A percentile compares a stretch with the other conserved stretches of the same genome.
Evolutionary conservation across 1,284 basidiomycete genomes (phyloP).

Genomic region (Rhodotorula glutinis): DNA sequence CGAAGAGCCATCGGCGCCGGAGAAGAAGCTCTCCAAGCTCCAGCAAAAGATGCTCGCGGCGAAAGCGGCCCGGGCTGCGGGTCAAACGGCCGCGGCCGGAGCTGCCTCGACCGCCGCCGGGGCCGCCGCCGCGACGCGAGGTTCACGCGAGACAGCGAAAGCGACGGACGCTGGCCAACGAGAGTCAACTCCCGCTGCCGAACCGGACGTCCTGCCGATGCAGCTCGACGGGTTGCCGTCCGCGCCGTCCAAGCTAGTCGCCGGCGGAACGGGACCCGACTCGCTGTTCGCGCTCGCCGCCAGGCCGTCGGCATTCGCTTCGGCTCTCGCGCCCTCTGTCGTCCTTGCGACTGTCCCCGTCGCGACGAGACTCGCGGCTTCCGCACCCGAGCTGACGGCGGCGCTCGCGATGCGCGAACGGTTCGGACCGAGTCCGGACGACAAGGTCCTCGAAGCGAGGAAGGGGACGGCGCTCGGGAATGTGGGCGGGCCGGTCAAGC

Average conservation of each 20-base stretch:
- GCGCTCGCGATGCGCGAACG: background rate
- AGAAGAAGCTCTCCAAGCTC: slow-evolving; percentile 55
- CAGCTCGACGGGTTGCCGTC: slow-evolving; percentile 19
- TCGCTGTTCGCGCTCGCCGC: slow-evolving; percentile 11
- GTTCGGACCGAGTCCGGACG: slow-evolving; percentile 75
- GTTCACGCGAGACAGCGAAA: background rate
- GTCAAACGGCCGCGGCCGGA: background rate
- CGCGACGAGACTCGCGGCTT: slow-evolving; percentile 2
- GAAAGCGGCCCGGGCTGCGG: background rate
- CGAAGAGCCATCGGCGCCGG: slow-evolving; percentile 46
- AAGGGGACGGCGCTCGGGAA: slow-evolving; percentile 58
- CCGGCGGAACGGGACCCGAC: slow-evolving; percentile 7
- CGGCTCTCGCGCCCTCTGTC: slow-evolving; percentile 6
- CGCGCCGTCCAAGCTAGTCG: slow-evolving; percentile 27
- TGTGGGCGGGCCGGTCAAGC: background rate
- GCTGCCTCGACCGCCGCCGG: slow-evolving; percentile 36
- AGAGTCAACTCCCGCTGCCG: too few species aligned
- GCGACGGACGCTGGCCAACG: too few species aligned
- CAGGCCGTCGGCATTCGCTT: slow-evolving; percentile 33
- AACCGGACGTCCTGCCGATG: slow-evolving; percentile 9
- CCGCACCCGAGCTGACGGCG: background rate
- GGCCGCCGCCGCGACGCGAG: slow-evolving; percentile 17
- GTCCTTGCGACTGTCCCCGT: background rate
- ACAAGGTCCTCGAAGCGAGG: slow-evolving; percentile 72
- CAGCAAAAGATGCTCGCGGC: slow-evolving; percentile 53